Conservation (phyloP, 2,329 filamentous ascomycete species). For the Calycina marina region DNA sequence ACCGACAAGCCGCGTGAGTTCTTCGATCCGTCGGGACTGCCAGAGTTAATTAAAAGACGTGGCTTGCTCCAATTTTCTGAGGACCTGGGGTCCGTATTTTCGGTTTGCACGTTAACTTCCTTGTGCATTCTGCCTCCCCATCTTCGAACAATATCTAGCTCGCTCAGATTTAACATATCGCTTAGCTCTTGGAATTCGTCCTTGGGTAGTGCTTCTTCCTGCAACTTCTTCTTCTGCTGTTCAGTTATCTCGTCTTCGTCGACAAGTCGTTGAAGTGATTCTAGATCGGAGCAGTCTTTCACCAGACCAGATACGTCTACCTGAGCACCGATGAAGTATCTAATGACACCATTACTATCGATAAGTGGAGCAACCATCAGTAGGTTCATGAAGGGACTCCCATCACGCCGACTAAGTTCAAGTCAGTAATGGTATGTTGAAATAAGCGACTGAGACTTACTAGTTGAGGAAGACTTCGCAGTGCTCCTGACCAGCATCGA, state of each 20-base stretch:
- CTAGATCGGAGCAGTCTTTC: slow-evolving; percentile 45
- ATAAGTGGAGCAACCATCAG: slow-evolving; percentile 49
- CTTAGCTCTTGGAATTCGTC: slow-evolving; percentile 51
- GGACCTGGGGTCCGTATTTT: slow-evolving; percentile 22
- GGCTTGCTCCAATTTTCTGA: slow-evolving; percentile 27
- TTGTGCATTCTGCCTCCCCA: slow-evolving; percentile 49
- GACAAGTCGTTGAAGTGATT: slow-evolving; percentile 36
- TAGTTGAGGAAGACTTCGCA: slow-evolving; percentile 66
- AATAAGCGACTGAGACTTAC: too few species aligned
- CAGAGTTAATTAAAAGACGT: slow-evolving; percentile 27
- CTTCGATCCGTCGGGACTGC: slow-evolving; percentile 12
- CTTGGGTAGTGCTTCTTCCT: slow-evolving; percentile 24
- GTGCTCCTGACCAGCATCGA: slow-evolving; percentile 50
- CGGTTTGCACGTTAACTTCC: slow-evolving; percentile 29
- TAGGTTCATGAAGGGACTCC: slow-evolving; percentile 53
- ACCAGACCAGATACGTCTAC: slow-evolving; percentile 49
- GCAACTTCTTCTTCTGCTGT: slow-evolving; percentile 10
- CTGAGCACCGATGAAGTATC: slow-evolving; percentile 53
- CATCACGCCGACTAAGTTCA: slow-evolving; percentile 41
- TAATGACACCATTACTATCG: slow-evolving; percentile 43
- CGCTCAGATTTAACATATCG: slow-evolving; percentile 54
- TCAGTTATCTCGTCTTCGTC: slow-evolving; percentile 20
- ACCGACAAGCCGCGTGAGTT: neutral
- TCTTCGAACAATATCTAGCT: slow-evolving; percentile 48
- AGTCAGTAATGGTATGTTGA: too few species aligned